Evolutionary conservation across 371 early-diverging fungal species (phyloP).

Genomic region (Actinomortierella ambigua): DNA sequence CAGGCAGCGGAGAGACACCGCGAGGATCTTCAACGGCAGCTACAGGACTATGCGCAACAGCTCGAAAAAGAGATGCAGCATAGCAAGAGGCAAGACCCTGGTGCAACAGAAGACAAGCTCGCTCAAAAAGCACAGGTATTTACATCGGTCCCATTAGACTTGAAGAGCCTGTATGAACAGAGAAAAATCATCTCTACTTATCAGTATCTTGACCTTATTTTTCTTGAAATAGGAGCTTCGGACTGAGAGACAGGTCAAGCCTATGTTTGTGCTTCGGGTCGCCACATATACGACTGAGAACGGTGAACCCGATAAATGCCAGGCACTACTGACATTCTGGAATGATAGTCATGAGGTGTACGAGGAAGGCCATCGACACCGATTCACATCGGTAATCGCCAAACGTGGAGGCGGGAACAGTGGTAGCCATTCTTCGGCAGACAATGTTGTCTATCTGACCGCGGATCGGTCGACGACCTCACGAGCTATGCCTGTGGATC

Average conservation of each 20-base stretch:
- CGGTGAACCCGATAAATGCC: constrained; percentile 6
- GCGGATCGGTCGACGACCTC: constrained; percentile 54
- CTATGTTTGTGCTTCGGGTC: constrained; percentile 58
- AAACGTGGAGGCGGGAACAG: constrained; percentile 25
- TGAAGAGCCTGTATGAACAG: background rate
- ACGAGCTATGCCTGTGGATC: constrained; percentile 39
- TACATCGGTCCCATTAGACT: no score
- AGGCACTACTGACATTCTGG: constrained; percentile 61
- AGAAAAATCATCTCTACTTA: constrained; percentile 11
- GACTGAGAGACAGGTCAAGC: constrained; percentile 51
- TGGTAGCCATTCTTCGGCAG: constrained; percentile 28
- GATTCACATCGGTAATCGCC: constrained; percentile 50
- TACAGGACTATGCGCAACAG: constrained; percentile 26
- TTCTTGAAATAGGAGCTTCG: constrained; percentile 31
- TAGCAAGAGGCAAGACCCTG: constrained; percentile 7
- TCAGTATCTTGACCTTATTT: constrained; percentile 15
- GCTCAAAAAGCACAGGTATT: constrained; percentile 26
- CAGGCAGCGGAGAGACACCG: constrained; percentile 38
- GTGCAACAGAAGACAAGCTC: constrained; percentile 21
- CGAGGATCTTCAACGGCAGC: constrained; percentile 18
- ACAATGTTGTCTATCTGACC: constrained; percentile 42
- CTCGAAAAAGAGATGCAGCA: constrained; percentile 24
- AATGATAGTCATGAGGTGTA: constrained; percentile 48
- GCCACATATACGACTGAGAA: constrained; percentile 37
- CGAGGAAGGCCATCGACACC: constrained; percentile 60